Percentiles rank a stretch among this genome's conserved stretches.
These are phyloP conservation scores for Cladorrhinum sp. DNA, from an alignment of 2,329 filamentous ascomycete species.

Conservation along the genomic window DNA sequence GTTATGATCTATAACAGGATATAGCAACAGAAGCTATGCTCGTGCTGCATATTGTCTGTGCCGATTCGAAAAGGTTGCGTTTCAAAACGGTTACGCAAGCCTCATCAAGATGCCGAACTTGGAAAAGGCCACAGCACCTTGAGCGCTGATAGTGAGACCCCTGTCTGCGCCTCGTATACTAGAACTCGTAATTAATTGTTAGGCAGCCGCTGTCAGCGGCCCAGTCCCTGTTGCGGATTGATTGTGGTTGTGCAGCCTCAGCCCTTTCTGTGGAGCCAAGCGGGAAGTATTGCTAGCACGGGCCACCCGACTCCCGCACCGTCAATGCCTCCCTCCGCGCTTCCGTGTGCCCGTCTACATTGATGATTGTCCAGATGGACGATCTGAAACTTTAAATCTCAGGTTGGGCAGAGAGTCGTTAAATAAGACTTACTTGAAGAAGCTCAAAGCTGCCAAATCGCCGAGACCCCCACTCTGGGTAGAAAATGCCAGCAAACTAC, in stretches of 20 bases:
- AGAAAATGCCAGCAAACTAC: too few species aligned
- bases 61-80: neutral
- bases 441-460: too few species aligned
- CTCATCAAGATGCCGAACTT: neutral
- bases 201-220: conserved; percentile 12
- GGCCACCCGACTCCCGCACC: neutral
- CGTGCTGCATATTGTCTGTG: neutral
- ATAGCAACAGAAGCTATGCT: neutral
- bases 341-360: too few species aligned
- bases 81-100: neutral
- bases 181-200: conserved; percentile 3
- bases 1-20: neutral
- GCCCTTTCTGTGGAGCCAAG: neutral
- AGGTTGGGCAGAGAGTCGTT: too few species aligned
- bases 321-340: neutral
- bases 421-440: too few species aligned
- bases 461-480: too few species aligned
- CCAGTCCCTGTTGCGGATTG: neutral
- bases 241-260: neutral
- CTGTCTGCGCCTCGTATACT: conserved; percentile 6
- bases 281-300: neutral
- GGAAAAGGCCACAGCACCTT: neutral
- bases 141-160: neutral
- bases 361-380: neutral
- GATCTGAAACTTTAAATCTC: neutral